These are phyloP conservation scores for Nicotiana attenuata DNA, from an alignment of 257 asterid species.

Conservation along the genomic window DNA sequence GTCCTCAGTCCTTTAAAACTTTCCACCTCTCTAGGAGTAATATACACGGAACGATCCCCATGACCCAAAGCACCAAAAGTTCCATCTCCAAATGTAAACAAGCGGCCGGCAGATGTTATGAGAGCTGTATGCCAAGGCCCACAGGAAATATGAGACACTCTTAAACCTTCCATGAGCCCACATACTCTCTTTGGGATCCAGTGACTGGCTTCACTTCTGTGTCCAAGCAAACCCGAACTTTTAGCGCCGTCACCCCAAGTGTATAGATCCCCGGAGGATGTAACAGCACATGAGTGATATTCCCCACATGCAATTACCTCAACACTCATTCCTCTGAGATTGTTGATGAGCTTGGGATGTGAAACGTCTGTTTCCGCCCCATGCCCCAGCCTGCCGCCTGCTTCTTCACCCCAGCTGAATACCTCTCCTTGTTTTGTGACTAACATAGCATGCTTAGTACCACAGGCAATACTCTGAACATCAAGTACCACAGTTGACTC, in stretches of 20 bases:
- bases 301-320: constrained; percentile 75
- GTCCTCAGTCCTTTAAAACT: constrained; percentile 46
- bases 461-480: constrained; percentile 59
- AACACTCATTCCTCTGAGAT: constrained; percentile 48
- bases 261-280: constrained; percentile 76
- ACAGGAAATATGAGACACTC: constrained; percentile 63
- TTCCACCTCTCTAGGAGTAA: constrained; percentile 66
- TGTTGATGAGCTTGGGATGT: constrained; percentile 58
- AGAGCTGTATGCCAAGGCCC: constrained; percentile 93
- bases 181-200: constrained; percentile 73
- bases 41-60: constrained; percentile 34
- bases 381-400: constrained; percentile 80
- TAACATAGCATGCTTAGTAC: constrained; percentile 59
- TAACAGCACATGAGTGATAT: constrained; percentile 74
- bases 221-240: constrained; percentile 65
- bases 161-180: constrained; percentile 59
- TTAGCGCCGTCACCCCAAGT: constrained; percentile 76
- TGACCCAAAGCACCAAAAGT: constrained; percentile 87
- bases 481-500: constrained; percentile 72
- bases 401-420: constrained; percentile 91
- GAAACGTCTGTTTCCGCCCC: constrained; percentile 58
- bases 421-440: constrained; percentile 79
- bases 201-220: constrained; percentile 58
- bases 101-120: constrained; percentile 43
- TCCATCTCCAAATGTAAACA: constrained; percentile 92